These are phyloP conservation scores for Metarhizium humberi DNA, from an alignment of 2,329 filamentous ascomycete genomes.

Conservation along the genomic window DNA sequence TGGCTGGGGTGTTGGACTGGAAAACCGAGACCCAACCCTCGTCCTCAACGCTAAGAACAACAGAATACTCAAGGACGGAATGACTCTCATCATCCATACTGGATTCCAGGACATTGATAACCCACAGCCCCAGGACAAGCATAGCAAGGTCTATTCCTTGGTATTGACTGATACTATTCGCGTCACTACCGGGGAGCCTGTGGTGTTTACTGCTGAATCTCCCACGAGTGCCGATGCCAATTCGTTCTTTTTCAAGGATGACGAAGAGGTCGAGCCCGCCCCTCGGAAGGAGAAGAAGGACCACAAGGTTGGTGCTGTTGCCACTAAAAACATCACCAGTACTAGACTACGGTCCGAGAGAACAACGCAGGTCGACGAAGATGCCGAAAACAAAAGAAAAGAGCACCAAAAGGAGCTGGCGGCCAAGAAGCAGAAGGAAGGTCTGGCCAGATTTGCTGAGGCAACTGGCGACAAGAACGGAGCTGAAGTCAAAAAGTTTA, in stretches of 20 bases:
- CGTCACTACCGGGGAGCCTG: conserved; percentile 67
- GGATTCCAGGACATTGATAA: conserved; percentile 88
- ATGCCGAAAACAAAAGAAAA: conserved; percentile 75
- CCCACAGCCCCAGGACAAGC: conserved; percentile 77
- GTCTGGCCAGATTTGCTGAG: conserved; percentile 75
- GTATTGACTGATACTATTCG: conserved; percentile 90
- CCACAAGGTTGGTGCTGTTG: conserved; percentile 72
- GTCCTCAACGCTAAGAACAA: conserved; percentile 80
- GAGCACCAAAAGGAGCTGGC: conserved; percentile 89
- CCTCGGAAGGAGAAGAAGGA: conserved; percentile 91
- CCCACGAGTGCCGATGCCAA: conserved; percentile 86
- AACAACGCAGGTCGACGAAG: conserved; percentile 79
- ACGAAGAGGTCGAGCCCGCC: conserved; percentile 75
- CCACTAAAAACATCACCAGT: conserved; percentile 90
- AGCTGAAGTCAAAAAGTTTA: conserved; percentile 94
- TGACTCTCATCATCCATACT: conserved; percentile 88
- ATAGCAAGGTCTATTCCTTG: conserved; percentile 80
- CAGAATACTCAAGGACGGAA: conserved; percentile 81
- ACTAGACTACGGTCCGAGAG: conserved; percentile 87
- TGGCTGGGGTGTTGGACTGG: conserved; percentile 85
- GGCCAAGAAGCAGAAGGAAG: conserved; percentile 80
- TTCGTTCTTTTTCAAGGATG: conserved; percentile 98
- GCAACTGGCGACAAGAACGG: conserved; percentile 79
- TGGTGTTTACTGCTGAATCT: conserved; percentile 89
- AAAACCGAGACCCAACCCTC: conserved; percentile 76